A percentile compares a stretch with the other conserved stretches of the same genome.
Evolutionary conservation across 176 grass and related monocot species (phyloP).

Genomic region (Musa acuminata): DNA sequence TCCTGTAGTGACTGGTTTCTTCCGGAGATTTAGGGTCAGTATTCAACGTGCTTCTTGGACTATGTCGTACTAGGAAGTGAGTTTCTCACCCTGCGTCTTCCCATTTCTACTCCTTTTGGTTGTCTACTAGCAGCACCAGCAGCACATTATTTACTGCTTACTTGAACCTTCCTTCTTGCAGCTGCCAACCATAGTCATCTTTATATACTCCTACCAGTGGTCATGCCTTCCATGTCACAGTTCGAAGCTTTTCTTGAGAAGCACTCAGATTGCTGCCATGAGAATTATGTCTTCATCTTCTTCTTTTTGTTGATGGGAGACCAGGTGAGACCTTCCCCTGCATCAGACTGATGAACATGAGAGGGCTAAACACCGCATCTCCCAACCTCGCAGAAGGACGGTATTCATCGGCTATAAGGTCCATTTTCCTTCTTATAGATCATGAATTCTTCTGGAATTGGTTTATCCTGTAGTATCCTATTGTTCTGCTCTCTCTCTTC

Average conservation of each 20-base stretch:
- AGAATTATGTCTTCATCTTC: not conserved
- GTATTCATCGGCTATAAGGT: not conserved
- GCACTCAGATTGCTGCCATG: not conserved
- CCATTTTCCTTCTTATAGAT: not conserved
- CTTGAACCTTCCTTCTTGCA: not conserved
- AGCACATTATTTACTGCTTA: not conserved
- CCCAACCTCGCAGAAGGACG: not conserved
- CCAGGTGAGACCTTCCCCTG: not conserved
- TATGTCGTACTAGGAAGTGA: not conserved
- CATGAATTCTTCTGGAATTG: not conserved
- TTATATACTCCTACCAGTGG: not conserved
- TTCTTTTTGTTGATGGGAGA: not conserved
- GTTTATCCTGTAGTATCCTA: not conserved
- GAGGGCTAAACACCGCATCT: not conserved
- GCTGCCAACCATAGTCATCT: not conserved
- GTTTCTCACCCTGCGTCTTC: not conserved
- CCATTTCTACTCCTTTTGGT: not conserved
- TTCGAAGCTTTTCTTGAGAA: not conserved
- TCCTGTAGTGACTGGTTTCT: no score
- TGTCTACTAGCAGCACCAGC: not conserved
- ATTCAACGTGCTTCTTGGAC: not conserved
- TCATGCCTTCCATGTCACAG: not conserved
- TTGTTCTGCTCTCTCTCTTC: not conserved
- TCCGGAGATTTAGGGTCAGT: no score
- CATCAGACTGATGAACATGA: not conserved